Conservation (phyloP, 306 rosid species). For the Mimosa bimucronata region DNA sequence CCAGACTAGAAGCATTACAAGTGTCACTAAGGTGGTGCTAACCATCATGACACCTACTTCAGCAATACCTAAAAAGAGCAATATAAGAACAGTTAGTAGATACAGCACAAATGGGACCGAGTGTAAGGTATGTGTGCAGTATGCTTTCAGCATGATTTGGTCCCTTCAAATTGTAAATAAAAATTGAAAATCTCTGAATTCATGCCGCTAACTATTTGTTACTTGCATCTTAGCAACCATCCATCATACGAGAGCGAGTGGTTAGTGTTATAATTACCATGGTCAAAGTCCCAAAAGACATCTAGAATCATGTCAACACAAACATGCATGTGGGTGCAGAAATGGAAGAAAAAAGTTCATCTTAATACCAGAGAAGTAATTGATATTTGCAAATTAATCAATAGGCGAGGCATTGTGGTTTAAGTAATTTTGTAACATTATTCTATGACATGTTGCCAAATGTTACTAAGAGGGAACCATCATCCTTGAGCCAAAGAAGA, state of each 20-base stretch:
- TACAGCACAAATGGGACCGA: not conserved
- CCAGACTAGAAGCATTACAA: constrained; percentile 77
- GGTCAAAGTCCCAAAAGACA: not conserved
- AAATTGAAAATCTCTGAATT: constrained; percentile 3
- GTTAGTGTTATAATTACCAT: not conserved
- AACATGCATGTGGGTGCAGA: constrained; percentile 1
- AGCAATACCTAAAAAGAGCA: constrained; percentile 63
- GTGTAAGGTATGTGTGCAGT: not conserved
- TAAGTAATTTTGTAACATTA: not conserved
- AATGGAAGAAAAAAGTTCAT: not conserved
- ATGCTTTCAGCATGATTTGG: not conserved
- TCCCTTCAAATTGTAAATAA: not conserved
- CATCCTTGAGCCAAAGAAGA: not conserved
- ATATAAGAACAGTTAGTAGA: constrained; percentile 26
- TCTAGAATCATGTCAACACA: constrained; percentile 9
- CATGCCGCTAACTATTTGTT: constrained; percentile 1
- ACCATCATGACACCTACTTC: constrained; percentile 84
- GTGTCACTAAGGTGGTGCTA: constrained; percentile 65
- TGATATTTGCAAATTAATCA: constrained; percentile 9
- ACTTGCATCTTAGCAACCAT: not conserved
- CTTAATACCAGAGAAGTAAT: not conserved
- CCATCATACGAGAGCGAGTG: not conserved
- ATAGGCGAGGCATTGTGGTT: not conserved
- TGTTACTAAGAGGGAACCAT: not conserved
- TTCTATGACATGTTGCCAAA: not conserved